Evolutionary conservation across 1,284 basidiomycete genomes (phyloP), one percentile per base, ranked within the genome.

Genomic region (Leucoagaricus sp.): DNA sequence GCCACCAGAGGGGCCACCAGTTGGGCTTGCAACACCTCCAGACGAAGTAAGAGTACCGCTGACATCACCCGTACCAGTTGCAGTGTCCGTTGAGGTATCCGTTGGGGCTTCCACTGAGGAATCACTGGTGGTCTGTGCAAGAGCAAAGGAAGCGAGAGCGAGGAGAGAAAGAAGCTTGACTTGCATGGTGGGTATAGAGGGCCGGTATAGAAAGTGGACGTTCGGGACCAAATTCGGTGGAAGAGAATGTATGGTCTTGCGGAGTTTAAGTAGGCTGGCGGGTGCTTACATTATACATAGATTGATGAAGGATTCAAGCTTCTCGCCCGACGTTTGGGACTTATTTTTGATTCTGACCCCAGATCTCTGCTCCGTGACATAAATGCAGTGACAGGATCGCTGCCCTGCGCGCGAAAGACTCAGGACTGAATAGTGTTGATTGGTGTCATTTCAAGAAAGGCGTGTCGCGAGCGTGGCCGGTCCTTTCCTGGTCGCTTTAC

Each of bases 111-210:
- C n/a, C n/a, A n/a, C n/a, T n/a, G n/a, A n/a, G n/a, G n/a, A n/a
- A n/a, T n/a, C n/a, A n/a, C n/a, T n/a, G n/a, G n/a, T n/a, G n/a
- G 17, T 21, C 44, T 57, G 55, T 13, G 55, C 55, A 13, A 5
- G 12, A 31, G 46, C 55, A n/a, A 57, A 28, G 23, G 49, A 41
- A 21, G 41, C 49, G 8, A 57, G 33, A 15, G 49, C 55, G 23
- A 57, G 33, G 34, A 50, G 25, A 8, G 55, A 50, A 31, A 57
- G 23, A 34, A 51, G 44, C 34, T 57, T 57, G 41, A 34, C 21
- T 31, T 57, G 44, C 55, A 57, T 57, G n/a, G 36, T 41, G 38
- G 38, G 26, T 41, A 26, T 28, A 8, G 38, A 41, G 36, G 17
- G 23, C 38, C 28, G 25, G 28, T 31, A 15, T 36, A 26, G 33